Evolutionary conservation across 1,284 basidiomycete species (phyloP).

Genomic region (Sparassis latifolia): DNA sequence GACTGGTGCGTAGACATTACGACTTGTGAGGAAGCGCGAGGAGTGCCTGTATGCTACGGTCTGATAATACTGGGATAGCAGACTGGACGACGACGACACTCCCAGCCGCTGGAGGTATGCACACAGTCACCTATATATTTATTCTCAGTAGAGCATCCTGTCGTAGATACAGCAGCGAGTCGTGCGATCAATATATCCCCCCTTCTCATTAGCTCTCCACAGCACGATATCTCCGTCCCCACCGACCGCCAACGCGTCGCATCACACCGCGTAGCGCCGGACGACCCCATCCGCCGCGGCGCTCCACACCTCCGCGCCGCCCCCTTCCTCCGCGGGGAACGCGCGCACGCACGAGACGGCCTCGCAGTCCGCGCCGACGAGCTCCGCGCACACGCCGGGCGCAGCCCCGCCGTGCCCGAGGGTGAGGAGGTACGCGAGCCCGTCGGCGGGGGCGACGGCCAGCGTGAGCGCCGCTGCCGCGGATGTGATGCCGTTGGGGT

Average conservation of each 20-base stretch:
- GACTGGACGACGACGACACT: no score
- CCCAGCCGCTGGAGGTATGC: no score
- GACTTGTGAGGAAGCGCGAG: no score
- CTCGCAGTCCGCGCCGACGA: constrained; percentile 49
- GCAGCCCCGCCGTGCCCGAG: constrained; percentile 26
- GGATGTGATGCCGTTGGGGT: neutral
- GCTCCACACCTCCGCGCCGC: constrained; percentile 42
- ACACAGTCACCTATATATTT: no score
- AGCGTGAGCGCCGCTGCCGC: constrained; percentile 29
- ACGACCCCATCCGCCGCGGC: constrained; percentile 56
- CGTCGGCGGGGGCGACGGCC: constrained; percentile 48
- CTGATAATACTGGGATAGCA: no score
- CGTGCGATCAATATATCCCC: no score
- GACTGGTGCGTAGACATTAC: no score
- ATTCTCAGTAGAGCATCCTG: no score
- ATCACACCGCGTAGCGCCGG: constrained; percentile 31
- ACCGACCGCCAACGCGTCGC: neutral
- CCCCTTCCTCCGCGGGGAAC: constrained; percentile 23
- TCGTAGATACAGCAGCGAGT: no score
- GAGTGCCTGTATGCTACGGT: no score
- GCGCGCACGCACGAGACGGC: constrained; percentile 26
- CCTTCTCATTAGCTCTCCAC: no score
- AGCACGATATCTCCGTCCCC: no score
- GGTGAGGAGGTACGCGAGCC: constrained; percentile 40
- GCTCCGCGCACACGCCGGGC: constrained; percentile 34